Base-by-base conservation (phyloP, 2,329 filamentous ascomycete genomes). In the Calonectria hawksworthii region DNA sequence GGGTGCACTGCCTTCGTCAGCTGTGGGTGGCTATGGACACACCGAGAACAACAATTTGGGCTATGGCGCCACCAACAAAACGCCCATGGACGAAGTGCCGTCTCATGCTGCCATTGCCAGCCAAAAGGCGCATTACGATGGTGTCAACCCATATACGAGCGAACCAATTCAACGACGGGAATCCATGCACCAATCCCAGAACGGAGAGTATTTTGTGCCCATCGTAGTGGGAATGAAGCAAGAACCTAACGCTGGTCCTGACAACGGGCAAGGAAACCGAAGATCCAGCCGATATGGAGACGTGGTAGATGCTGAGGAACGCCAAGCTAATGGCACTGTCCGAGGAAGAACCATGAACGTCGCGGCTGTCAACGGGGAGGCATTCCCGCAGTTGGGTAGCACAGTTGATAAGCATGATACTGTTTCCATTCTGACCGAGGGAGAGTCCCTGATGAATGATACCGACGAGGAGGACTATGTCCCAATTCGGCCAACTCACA, bases 141-240 rank as follows among this genome's bases (percentile, higher is more conserved):
- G 90, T 9, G 85, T 92, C 50, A 92, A 92, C 78, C 90, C 90
- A 2, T 92, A 92, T 76, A 91, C 87, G 38, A 88, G 85, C 76
- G 86, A 89, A 77, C 86, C 88, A 0, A 76, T 87, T 16, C 77
- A 77, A 30, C 78, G 80, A 34, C 68, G 72, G 38, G 30, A 76
- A 66, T 28, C 75, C 66, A 41, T 34, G 13, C 59, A 63, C 18
- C 64, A 50, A n/a, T 61, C 78, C 16, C 69, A 72, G 38, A 66
- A 73, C 21, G 69, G 14, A 32, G 70, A 71, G 26, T 76, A 78
- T 54, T 77, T 79, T 72, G 73, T 74, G 59, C 79, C 78, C 51
- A 64, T 80, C 32, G 74, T 80, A 13, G 71, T 76, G 11, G 74
- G 77, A 54, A 71, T 72, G 70, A 74, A 78, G 41, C 68, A 76